Evolutionary conservation across 257 asterid species (phyloP).

Genomic region (Solanum tarijense): DNA sequence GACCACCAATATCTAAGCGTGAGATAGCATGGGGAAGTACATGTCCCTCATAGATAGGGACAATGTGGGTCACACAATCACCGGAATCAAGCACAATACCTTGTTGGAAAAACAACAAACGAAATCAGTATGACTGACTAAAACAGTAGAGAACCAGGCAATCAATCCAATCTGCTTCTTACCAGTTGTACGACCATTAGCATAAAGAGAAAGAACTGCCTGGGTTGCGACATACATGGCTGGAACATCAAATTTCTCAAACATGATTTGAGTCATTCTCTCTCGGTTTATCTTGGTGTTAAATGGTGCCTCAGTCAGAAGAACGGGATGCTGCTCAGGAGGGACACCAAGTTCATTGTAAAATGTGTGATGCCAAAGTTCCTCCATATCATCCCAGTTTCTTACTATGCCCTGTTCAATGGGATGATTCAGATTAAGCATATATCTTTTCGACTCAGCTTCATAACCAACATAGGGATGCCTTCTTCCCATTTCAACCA

Average conservation of each 20-base stretch:
- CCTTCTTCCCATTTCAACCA: too few relatives aligned
- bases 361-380: not conserved
- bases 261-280: not conserved
- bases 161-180: not conserved
- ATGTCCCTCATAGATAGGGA: not conserved
- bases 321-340: not conserved
- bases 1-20: not conserved
- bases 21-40: not conserved
- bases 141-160: not conserved
- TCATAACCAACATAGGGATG: not conserved
- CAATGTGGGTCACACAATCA: not conserved
- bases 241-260: not conserved
- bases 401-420: not conserved
- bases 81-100: conserved; percentile 3
- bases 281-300: not conserved
- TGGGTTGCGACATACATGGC: not conserved
- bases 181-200: not conserved
- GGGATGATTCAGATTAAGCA: not conserved
- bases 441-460: not conserved
- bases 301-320: not conserved
- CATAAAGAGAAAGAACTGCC: not conserved
- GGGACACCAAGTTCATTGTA: not conserved
- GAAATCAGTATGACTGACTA: not conserved
- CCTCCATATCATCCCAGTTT: not conserved
- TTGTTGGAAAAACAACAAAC: not conserved